phyloP scores from a whole-genome alignment of 768 basidiomycete species.

The Mycena filopes region DNA sequence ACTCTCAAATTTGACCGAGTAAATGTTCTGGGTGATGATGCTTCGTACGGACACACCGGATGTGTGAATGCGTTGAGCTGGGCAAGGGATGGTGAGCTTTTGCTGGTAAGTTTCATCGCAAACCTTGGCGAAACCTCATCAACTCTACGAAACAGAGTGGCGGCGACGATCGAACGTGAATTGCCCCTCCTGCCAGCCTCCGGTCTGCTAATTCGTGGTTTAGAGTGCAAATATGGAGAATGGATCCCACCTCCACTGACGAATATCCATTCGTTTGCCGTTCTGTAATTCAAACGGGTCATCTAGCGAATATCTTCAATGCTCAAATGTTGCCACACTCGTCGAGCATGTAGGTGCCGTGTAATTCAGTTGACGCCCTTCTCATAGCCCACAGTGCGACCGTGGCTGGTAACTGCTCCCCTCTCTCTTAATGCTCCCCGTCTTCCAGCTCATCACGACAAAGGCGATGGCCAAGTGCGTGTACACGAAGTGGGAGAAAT shows the following conservation, averaged over 20 bases:
- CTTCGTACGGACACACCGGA: slow-evolving; percentile 67
- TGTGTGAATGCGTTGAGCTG: slow-evolving; percentile 85
- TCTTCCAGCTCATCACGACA: too few relatives aligned
- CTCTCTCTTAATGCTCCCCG: too few relatives aligned
- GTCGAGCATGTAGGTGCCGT: slow-evolving; percentile 63
- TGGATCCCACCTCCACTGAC: slow-evolving; percentile 56
- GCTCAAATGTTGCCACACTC: slow-evolving; percentile 83
- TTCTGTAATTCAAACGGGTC: slow-evolving; percentile 81
- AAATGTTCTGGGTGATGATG: slow-evolving; percentile 72
- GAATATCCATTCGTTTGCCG: slow-evolving; percentile 75
- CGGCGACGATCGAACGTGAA: slow-evolving; percentile 79
- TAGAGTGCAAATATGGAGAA: slow-evolving; percentile 84
- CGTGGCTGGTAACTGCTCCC: slow-evolving; percentile 55
- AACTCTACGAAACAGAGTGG: slow-evolving; percentile 52
- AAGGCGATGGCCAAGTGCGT: slow-evolving; percentile 74
- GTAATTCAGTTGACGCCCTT: slow-evolving; percentile 25
- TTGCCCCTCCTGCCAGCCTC: slow-evolving; percentile 10
- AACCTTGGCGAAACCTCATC: background rate
- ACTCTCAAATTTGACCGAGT: slow-evolving; percentile 63
- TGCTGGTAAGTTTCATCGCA: slow-evolving; percentile 48
- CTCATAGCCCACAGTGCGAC: slow-evolving; percentile 59
- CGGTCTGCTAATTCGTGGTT: slow-evolving; percentile 9
- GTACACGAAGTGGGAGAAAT: slow-evolving; percentile 76
- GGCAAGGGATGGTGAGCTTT: slow-evolving; percentile 71
- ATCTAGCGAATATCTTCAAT: slow-evolving; percentile 88